A percentile compares a stretch with the other conserved stretches of the same genome.
These are phyloP conservation scores for Torulaspora franciscae DNA, from an alignment of 805 yeast species.

Conservation along the genomic window DNA sequence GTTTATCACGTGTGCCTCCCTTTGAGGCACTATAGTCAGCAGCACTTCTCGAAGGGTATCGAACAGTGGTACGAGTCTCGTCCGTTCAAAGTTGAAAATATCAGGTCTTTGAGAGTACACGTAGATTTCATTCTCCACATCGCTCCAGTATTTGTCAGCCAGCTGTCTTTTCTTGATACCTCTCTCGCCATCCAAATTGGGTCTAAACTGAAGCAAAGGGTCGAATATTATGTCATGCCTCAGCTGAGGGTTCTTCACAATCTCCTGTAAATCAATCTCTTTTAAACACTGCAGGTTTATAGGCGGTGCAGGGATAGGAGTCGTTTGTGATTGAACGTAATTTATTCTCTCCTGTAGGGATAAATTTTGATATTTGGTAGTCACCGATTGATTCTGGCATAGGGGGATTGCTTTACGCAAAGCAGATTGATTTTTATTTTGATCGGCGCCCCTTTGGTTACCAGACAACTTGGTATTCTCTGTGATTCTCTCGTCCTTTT, in stretches of 20 bases:
- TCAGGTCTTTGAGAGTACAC: conserved; percentile 36
- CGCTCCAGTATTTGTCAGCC: conserved; percentile 80
- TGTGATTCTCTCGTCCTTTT: background rate
- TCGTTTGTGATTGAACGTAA: conserved; percentile 19
- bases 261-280: conserved; percentile 84
- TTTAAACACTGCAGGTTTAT: conserved; percentile 73
- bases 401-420: conserved; percentile 18
- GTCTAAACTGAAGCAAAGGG: conserved; percentile 86
- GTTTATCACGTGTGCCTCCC: conserved; percentile 61
- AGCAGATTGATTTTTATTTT: conserved; percentile 2
- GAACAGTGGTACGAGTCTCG: conserved; percentile 62
- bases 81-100: conserved; percentile 34
- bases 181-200: conserved; percentile 85
- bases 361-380: conserved; percentile 16
- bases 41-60: conserved; percentile 74
- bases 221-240: conserved; percentile 92
- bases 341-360: conserved; percentile 27
- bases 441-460: background rate
- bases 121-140: conserved; percentile 63
- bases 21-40: conserved; percentile 67
- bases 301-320: conserved; percentile 64
- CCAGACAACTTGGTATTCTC: background rate
- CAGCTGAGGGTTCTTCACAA: conserved; percentile 83
- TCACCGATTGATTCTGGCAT: conserved; percentile 15
- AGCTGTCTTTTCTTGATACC: conserved; percentile 71